phyloP scores from a whole-genome alignment of 1,284 basidiomycete species.

The Stygiomarasmius scandens region DNA sequence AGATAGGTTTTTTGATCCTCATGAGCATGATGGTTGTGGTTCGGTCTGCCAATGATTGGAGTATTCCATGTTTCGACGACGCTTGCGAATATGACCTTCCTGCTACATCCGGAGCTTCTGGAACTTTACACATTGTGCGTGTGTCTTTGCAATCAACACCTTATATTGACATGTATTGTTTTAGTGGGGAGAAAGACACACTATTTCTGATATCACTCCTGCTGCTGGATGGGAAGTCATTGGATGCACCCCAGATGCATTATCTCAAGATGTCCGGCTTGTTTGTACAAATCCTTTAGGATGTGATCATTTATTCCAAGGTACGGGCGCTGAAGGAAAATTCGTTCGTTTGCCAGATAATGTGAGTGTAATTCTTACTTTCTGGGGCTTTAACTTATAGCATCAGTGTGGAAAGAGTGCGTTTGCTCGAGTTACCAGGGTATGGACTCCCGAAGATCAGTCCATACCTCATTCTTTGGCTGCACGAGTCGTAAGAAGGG shows the following conservation, averaged over 20 bases:
- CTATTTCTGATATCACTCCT: conserved; percentile 24
- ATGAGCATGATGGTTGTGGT: too few species aligned
- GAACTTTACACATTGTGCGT: conserved; percentile 25
- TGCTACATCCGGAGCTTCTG: conserved; percentile 22
- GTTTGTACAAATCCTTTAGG: conserved; percentile 15
- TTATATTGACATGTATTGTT: not conserved
- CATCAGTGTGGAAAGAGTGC: conserved; percentile 39
- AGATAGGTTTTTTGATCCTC: too few species aligned
- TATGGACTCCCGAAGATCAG: conserved; percentile 35
- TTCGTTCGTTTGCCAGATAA: conserved; percentile 23
- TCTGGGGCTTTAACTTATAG: not conserved
- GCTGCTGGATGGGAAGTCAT: conserved; percentile 25
- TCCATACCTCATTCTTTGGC: conserved; percentile 30
- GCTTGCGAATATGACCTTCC: conserved; percentile 26
- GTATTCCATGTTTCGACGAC: conserved; percentile 24
- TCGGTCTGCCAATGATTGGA: conserved; percentile 22
- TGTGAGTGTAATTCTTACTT: conserved; percentile 12
- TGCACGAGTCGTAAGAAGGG: conserved; percentile 26
- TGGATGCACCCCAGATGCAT: conserved; percentile 17
- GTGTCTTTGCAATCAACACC: conserved; percentile 13
- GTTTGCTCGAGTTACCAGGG: conserved; percentile 40
- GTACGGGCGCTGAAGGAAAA: conserved; percentile 17
- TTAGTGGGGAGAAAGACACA: conserved; percentile 21
- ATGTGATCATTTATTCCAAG: conserved; percentile 19
- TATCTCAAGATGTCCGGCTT: conserved; percentile 23